Conservation (phyloP, 2,329 filamentous ascomycete genomes). For the Colletotrichum melonis region DNA sequence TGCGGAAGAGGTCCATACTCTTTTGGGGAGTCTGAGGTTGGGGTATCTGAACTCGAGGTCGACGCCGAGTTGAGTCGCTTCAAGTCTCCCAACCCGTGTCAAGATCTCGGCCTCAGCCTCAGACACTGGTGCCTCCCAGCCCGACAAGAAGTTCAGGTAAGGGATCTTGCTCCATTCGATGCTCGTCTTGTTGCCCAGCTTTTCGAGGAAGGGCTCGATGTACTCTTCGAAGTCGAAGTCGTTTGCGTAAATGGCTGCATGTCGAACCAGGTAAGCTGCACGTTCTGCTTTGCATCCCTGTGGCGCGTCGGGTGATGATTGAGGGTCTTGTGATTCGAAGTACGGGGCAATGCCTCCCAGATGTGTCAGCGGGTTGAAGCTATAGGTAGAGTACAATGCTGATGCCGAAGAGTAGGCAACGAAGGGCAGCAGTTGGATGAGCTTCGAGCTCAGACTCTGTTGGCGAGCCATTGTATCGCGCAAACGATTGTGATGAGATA, state of each 20-base stretch:
- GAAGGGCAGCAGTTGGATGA: slow-evolving; percentile 15
- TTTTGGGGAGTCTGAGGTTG: slow-evolving; percentile 60
- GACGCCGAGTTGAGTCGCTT: slow-evolving; percentile 69
- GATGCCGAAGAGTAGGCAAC: slow-evolving; percentile 34
- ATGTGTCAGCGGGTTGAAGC: slow-evolving; percentile 65
- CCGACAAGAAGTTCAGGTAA: slow-evolving; percentile 64
- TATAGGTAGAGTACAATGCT: slow-evolving; percentile 57
- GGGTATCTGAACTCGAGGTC: slow-evolving; percentile 70
- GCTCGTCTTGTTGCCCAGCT: slow-evolving; percentile 66
- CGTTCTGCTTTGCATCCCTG: slow-evolving; percentile 62
- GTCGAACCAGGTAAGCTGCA: slow-evolving; percentile 68
- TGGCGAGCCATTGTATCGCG: slow-evolving; percentile 11
- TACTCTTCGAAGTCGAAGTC: slow-evolving; percentile 69
- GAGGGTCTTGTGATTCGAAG: slow-evolving; percentile 65
- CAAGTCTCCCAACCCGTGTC: slow-evolving; percentile 69
- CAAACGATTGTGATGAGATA: not conserved
- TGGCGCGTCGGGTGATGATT: slow-evolving; percentile 54
- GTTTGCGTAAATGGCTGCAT: slow-evolving; percentile 70
- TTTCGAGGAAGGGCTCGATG: slow-evolving; percentile 66
- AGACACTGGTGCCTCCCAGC: slow-evolving; percentile 68
- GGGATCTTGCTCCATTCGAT: slow-evolving; percentile 69
- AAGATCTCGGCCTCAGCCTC: slow-evolving; percentile 68
- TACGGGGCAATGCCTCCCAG: slow-evolving; percentile 68
- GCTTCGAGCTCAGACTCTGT: slow-evolving; percentile 9
- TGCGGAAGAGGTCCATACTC: slow-evolving; percentile 72